phyloP scores from a whole-genome alignment of 164 flowering plant species.

The Vitis rotundifolia region DNA sequence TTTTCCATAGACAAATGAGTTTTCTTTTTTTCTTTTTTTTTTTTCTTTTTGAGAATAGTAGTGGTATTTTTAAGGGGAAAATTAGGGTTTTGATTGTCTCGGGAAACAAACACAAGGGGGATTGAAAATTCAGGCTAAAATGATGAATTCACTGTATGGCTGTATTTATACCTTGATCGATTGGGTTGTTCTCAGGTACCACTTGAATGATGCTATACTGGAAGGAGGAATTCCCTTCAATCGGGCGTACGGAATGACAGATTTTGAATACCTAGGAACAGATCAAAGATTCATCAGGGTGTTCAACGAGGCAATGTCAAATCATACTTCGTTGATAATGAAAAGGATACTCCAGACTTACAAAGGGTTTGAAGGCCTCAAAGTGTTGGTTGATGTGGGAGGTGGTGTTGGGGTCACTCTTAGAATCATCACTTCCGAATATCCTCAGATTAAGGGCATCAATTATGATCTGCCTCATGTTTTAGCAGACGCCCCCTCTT shows the following conservation, averaged over 20 bases:
- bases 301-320: conserved; percentile 31
- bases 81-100: too few species aligned
- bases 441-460: conserved; percentile 27
- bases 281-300: conserved; percentile 28
- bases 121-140: too few species aligned
- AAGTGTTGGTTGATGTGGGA: conserved; percentile 31
- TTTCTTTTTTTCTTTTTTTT: too few species aligned
- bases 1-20: too few species aligned
- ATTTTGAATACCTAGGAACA: conserved; percentile 18
- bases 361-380: conserved; percentile 32
- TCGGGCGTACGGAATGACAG: conserved; percentile 34
- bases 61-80: too few species aligned
- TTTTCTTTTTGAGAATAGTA: too few species aligned
- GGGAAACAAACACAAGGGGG: too few species aligned
- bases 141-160: too few species aligned
- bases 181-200: conserved; percentile 17
- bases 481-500: conserved; percentile 17
- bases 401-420: conserved; percentile 31
- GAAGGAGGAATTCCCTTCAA: conserved; percentile 44
- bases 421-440: conserved; percentile 18
- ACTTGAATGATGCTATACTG: conserved; percentile 38
- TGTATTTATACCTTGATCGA: too few species aligned
- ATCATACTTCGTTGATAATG: conserved; percentile 20
- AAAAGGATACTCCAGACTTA: conserved; percentile 23
- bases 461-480: conserved; percentile 31